Base-by-base conservation (phyloP, 169 alveolate species). In the Plasmodium cynomolgi region DNA sequence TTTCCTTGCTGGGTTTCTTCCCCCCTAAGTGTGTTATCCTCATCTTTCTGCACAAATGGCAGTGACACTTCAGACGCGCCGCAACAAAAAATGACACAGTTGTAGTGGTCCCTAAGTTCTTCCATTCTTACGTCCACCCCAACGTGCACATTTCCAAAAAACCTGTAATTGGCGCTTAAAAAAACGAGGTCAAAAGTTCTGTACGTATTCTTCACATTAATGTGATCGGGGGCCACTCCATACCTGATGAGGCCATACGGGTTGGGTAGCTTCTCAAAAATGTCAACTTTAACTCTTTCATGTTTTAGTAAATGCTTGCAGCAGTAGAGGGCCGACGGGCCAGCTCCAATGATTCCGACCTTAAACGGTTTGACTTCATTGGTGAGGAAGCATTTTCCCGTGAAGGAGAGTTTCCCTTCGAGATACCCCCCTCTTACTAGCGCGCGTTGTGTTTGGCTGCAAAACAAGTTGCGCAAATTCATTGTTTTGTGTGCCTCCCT, bases 191-290 rank as follows among this genome's bases (percentile, higher is more conserved):
- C 86, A 73, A 97, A 96, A 37, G 96, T 96, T 29, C 86, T 77
- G 37, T 81, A 96, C 3, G 95, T 96, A 47, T 95, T 93, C 47
- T 97, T 96, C 85, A 97, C 96, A 15, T 83, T 92, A 8, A 81
- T 54, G 47, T 96, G 97, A 91, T 97, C 99, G 31, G 99, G 99
- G 17, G 99, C 99, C 15, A 97, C 98, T 11, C 99, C 99, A 83
- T 92, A 96, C 56, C 98, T 90, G 37, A 97, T 91, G 23, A 97
- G 96, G 11, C 99, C 99, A 62, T 84, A 95, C 0, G 98, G 98
- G 68, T 93, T 96, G 17, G 98, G 97, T 54, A 94, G 83, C 62
- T 95, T 93, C 33, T 97, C 99, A 80, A 97, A 97, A 20, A 97
- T 91, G 73, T 97, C 98, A 15, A 97, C 96, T 77, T 96, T 93